Percentiles rank a stretch among this genome's conserved stretches.
phyloP scores from a whole-genome alignment of 116 monocot species.

The Posidonia oceanica region DNA sequence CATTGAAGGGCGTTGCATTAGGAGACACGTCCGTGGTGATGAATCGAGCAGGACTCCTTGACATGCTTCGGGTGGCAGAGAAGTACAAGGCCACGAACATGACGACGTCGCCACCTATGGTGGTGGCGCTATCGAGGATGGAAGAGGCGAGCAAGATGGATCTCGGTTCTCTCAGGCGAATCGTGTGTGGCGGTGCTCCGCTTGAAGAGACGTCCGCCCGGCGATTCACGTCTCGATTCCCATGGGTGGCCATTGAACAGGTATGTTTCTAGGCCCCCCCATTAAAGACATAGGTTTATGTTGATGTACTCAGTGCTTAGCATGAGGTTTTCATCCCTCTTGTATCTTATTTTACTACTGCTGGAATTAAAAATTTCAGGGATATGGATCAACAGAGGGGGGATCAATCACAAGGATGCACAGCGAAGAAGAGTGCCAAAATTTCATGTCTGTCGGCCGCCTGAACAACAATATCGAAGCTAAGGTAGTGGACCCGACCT shows the following conservation, averaged over 20 bases:
- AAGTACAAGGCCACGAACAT: slow-evolving; percentile 28
- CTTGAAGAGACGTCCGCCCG: slow-evolving; percentile 13
- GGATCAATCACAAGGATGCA: slow-evolving; percentile 46
- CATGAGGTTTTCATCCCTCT: neutral
- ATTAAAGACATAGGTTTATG: neutral
- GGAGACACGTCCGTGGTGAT: slow-evolving; percentile 52
- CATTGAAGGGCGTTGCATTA: slow-evolving; percentile 29
- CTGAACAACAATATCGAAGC: slow-evolving; percentile 31
- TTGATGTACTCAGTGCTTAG: neutral
- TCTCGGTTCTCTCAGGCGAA: slow-evolving; percentile 20
- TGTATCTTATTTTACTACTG: neutral
- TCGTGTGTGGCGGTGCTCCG: slow-evolving; percentile 55
- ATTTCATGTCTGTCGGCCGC: slow-evolving; percentile 36
- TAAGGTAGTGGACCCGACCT: slow-evolving; percentile 34
- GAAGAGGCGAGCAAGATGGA: slow-evolving; percentile 10
- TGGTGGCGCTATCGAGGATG: slow-evolving; percentile 34
- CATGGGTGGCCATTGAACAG: slow-evolving; percentile 22
- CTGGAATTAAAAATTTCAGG: slow-evolving; percentile 15
- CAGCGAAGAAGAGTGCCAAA: slow-evolving; percentile 25
- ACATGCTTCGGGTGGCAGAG: slow-evolving; percentile 28
- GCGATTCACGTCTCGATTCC: slow-evolving; percentile 36
- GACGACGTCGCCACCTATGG: slow-evolving; percentile 49
- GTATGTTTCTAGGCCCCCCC: slow-evolving; percentile 4
- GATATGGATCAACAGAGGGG: slow-evolving; percentile 60
- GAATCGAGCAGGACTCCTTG: slow-evolving; percentile 8